Percentiles rank a stretch among this genome's conserved stretches.
These are phyloP conservation scores for Thalassia testudinum DNA, from an alignment of 116 monocot species.

Conservation along the genomic window DNA sequence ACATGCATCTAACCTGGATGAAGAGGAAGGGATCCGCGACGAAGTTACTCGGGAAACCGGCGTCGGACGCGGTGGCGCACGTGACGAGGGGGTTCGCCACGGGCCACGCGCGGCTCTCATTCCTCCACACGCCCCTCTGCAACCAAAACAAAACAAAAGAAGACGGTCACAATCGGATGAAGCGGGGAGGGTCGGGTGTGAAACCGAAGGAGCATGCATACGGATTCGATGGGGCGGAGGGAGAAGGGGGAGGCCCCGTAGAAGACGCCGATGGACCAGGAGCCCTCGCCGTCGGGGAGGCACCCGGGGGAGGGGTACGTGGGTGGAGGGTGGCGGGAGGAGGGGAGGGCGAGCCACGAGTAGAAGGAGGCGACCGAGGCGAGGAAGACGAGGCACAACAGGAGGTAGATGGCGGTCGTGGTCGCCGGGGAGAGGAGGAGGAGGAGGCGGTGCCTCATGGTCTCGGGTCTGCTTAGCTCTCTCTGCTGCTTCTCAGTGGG, in stretches of 20 bases:
- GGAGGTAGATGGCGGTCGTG: conserved; percentile 23
- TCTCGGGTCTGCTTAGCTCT: too few species aligned
- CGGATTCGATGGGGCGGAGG: conserved; percentile 64
- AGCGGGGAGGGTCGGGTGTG: background rate
- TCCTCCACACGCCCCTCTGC: conserved; percentile 50
- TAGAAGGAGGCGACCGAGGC: conserved; percentile 30
- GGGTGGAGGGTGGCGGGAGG: conserved; percentile 5
- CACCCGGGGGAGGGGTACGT: conserved; percentile 25
- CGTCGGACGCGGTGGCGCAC: conserved; percentile 40
- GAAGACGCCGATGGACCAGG: conserved; percentile 77
- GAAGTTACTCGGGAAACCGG: conserved; percentile 67
- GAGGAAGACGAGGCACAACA: conserved; percentile 21
- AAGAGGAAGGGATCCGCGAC: conserved; percentile 85
- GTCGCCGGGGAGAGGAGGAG: conserved; percentile 4
- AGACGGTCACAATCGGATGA: background rate
- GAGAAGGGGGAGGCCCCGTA: conserved; percentile 58
- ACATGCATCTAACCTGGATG: conserved; percentile 41
- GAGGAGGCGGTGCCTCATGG: too few species aligned
- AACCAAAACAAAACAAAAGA: background rate
- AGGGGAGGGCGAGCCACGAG: conserved; percentile 27
- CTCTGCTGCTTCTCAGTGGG: too few species aligned
- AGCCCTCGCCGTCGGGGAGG: conserved; percentile 59
- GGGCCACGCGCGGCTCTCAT: conserved; percentile 65
- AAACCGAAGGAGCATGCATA: conserved; percentile 4
- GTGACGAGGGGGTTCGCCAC: conserved; percentile 76